These are phyloP conservation scores for Cercophora newfieldiana DNA, from an alignment of 495 filamentous ascomycete species.

Conservation along the genomic window DNA sequence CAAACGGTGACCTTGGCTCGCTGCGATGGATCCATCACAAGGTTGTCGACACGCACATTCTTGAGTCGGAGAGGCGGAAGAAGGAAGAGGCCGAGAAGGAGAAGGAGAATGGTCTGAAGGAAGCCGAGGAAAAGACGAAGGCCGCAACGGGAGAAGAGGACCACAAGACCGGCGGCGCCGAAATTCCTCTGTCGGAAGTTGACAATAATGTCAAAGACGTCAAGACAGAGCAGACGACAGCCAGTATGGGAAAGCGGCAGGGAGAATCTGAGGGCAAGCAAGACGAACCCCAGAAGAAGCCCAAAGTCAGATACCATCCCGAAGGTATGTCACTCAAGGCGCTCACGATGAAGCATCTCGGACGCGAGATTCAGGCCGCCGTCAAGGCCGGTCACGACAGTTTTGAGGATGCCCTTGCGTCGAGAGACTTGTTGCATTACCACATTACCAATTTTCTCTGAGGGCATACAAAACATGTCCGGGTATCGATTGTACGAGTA, in stretches of 20 bases:
- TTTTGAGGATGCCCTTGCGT: constrained; percentile 45
- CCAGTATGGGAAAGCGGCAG: too few species aligned
- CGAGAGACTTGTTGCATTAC: constrained; percentile 37
- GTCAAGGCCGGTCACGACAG: constrained; percentile 34
- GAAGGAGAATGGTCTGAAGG: neutral
- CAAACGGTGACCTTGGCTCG: constrained; percentile 24
- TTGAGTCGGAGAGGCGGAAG: constrained; percentile 10
- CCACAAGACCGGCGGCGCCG: too few species aligned
- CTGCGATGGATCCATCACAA: constrained; percentile 25
- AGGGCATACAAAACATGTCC: too few species aligned
- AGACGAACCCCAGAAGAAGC: neutral
- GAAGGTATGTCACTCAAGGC: constrained; percentile 33
- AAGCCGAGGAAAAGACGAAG: neutral
- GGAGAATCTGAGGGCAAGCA: neutral
- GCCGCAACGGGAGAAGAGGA: neutral
- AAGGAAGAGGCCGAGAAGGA: neutral
- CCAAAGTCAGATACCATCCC: neutral
- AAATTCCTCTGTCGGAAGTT: too few species aligned
- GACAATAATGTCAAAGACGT: too few species aligned
- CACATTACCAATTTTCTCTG: neutral
- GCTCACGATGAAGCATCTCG: constrained; percentile 30
- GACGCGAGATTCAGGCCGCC: constrained; percentile 32
- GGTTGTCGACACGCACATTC: constrained; percentile 8
- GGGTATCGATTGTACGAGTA: too few species aligned
- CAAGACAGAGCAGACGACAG: too few species aligned